Conservation (phyloP, 2,329 filamentous ascomycete species). For the Colletotrichum sp. region DNA sequence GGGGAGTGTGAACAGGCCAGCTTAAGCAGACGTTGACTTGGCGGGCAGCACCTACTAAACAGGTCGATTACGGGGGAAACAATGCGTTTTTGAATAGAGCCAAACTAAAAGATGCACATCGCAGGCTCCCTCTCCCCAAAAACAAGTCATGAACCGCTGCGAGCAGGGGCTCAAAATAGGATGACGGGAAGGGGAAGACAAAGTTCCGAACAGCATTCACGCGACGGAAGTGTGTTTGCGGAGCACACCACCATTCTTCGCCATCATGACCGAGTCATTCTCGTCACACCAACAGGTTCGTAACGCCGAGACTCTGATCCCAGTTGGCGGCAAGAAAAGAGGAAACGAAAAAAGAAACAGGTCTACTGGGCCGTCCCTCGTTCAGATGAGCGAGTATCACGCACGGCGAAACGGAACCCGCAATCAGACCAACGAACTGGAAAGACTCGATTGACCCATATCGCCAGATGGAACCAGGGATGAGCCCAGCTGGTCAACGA, state of each 20-base stretch:
- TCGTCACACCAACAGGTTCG: background rate
- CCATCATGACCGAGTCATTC: background rate
- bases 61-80: background rate
- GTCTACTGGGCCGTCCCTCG: background rate
- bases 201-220: background rate
- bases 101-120: background rate
- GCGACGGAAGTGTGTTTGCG: background rate
- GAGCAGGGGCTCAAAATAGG: background rate
- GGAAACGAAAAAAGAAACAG: background rate
- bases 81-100: background rate
- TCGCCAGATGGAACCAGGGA: background rate
- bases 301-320: background rate
- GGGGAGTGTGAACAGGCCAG: background rate
- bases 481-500: background rate
- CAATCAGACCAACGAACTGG: background rate
- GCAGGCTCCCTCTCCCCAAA: background rate
- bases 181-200: background rate
- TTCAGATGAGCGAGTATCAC: background rate
- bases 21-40: background rate
- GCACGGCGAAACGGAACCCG: background rate
- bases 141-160: background rate
- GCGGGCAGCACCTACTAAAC: background rate
- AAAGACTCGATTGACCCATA: background rate
- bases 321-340: background rate
- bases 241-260: background rate